Percentiles rank a stretch among this genome's conserved stretches.
Conservation (phyloP, 768 basidiomycete species). For the Gloeopeniophorella convolvens region DNA sequence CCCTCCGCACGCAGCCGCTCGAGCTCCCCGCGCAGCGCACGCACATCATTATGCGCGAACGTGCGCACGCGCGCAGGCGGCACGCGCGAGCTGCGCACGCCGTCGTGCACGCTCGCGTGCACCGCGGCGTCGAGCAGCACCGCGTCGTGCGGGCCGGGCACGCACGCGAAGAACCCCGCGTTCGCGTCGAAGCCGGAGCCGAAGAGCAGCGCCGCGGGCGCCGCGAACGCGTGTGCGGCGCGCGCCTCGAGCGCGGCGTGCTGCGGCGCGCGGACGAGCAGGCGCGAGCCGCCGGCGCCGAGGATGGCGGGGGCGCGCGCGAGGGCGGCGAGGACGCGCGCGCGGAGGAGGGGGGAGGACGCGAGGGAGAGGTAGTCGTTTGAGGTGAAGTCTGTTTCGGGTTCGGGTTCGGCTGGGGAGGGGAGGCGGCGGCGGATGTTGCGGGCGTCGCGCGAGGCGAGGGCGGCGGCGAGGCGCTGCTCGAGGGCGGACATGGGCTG, state of each 20-base stretch:
- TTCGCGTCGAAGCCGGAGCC: constrained; percentile 95
- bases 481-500: constrained; percentile 30
- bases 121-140: constrained; percentile 82
- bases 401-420: constrained; percentile 35
- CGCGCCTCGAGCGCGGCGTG: constrained; percentile 71
- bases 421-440: constrained; percentile 67
- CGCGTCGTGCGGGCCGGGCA: constrained; percentile 74
- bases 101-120: constrained; percentile 89
- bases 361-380: constrained; percentile 92
- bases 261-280: constrained; percentile 69
- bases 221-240: constrained; percentile 54
- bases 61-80: constrained; percentile 31
- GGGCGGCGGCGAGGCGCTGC: constrained; percentile 42
- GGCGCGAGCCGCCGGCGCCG: constrained; percentile 82
- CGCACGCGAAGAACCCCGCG: constrained; percentile 72
- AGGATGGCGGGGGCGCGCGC: constrained; percentile 49
- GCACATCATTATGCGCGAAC: constrained; percentile 71
- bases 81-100: constrained; percentile 58
- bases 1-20: constrained; percentile 32
- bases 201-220: constrained; percentile 70
- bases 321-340: constrained; percentile 51
- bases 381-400: constrained; percentile 64
- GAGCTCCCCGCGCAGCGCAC: constrained; percentile 42
- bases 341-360: constrained; percentile 47
- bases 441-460: constrained; percentile 59